Conservation (phyloP, 129 eudicot genomes). For the Flaveria robusta region DNA sequence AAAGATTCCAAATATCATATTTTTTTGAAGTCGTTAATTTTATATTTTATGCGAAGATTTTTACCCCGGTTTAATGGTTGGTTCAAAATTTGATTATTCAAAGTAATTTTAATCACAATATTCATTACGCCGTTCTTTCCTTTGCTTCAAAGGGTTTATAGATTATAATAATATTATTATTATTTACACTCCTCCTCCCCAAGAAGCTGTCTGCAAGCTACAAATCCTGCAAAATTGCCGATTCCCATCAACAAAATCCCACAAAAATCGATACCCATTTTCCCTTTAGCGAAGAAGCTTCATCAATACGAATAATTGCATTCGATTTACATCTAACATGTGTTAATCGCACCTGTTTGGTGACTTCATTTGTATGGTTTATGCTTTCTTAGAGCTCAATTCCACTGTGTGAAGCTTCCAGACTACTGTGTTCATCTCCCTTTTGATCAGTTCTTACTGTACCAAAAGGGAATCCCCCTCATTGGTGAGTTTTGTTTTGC, state of each 20-base stretch:
- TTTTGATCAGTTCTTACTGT: constrained; percentile 19
- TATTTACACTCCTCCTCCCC: constrained; percentile 13
- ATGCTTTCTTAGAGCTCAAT: constrained; percentile 17
- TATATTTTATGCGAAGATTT: not conserved
- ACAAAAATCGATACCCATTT: constrained; percentile 20
- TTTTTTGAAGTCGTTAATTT: not conserved
- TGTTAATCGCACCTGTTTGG: not conserved
- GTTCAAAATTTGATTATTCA: not conserved
- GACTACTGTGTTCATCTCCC: constrained; percentile 4
- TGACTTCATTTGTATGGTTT: constrained; percentile 14
- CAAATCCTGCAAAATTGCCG: constrained; percentile 32
- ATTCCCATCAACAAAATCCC: constrained; percentile 24
- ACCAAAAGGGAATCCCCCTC: constrained; percentile 21
- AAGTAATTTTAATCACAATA: not conserved
- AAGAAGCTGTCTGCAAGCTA: constrained; percentile 16
- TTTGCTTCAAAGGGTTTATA: constrained; percentile 29
- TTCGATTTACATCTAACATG: not conserved
- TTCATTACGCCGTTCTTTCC: constrained; percentile 18
- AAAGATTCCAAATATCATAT: too few species aligned
- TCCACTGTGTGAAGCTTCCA: constrained; percentile 17
- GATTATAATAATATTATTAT: not conserved
- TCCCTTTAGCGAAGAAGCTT: constrained; percentile 15
- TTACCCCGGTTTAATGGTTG: not conserved
- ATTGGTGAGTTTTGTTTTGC: constrained; percentile 32
- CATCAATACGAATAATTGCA: constrained; percentile 8